Evolutionary conservation across 2,329 filamentous ascomycete genomes (phyloP), one percentile per base, ranked within the genome.

Genomic region (Clarireedia hainanense): DNA sequence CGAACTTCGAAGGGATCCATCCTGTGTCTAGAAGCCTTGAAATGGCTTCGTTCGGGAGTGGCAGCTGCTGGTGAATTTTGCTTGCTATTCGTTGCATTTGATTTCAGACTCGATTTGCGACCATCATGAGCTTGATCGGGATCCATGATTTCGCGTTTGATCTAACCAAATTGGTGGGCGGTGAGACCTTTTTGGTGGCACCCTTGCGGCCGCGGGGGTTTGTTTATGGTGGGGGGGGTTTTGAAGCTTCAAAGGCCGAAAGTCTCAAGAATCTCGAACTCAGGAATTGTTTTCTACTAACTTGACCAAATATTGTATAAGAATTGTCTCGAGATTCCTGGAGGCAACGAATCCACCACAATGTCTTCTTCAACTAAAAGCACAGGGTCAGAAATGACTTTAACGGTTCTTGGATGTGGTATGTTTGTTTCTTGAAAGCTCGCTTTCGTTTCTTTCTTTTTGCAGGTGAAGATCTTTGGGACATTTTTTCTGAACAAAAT

Each of bases 1-100:
- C 94, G 91, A 65, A 97, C 92, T 76, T 97, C 94, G 72, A 99
- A 99, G 5, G 95, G 94, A 74, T 99, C 68, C 68, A 70, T 70
- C 2, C 37, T 57, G 12, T 30, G 52, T 26, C 34, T 43, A 7
- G 45, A 30, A 15, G 47, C 45, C 36, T 48, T 47, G 5, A 36
- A 40, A 55, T 52, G 27, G 30, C 47, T 57, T 49, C 49, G 57
- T 39, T 54, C 37, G 23, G 57, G 50, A 47, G 56, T 57, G 5
- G 56, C 50, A n/a, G 23, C 17, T 15, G 23, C 27, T 40, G n/a
- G 6, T 54, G 9, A 52, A 46, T 58, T 24, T 47, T 42, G 15
- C 30, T 46, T 46, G 12, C 17, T 24, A 20, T 20, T 46, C 7
- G 42, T 42, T 42, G 17, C 39, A 42, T 42, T 42, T 20, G 15